Percentiles rank a stretch among this genome's conserved stretches.
Conservation (phyloP, 2,329 filamentous ascomycete species). For the Periconia macrospinosa region DNA sequence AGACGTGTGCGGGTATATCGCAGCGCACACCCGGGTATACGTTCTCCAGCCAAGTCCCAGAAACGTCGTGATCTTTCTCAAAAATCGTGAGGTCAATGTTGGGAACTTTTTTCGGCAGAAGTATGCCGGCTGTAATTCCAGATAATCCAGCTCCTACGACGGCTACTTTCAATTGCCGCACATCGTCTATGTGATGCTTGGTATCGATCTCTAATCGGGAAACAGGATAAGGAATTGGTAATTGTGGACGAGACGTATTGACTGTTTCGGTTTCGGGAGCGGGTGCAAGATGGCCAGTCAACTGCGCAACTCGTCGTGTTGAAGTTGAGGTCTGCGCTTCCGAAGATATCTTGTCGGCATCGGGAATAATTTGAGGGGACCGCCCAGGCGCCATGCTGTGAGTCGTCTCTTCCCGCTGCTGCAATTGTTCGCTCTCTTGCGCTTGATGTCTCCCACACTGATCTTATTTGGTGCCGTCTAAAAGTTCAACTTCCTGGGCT, state of each 20-base stretch:
- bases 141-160: conserved; percentile 67
- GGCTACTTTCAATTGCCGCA: conserved; percentile 51
- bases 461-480: neutral
- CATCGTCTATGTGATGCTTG: conserved; percentile 32
- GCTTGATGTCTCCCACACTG: too few relatives aligned
- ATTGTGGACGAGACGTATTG: conserved; percentile 6
- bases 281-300: conserved; percentile 28
- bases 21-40: conserved; percentile 36
- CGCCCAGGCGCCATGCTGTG: conserved; percentile 20
- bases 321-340: conserved; percentile 15
- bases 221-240: conserved; percentile 27
- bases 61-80: conserved; percentile 50
- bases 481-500: neutral
- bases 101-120: conserved; percentile 71
- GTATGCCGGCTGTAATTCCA: conserved; percentile 65
- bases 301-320: conserved; percentile 28
- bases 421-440: neutral
- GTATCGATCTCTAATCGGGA: conserved; percentile 30
- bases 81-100: conserved; percentile 60
- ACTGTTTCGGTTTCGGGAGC: conserved; percentile 17
- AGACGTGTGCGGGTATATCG: conserved; percentile 42
- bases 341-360: conserved; percentile 13
- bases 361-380: conserved; percentile 5
- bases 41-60: conserved; percentile 43
- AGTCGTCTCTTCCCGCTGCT: too few relatives aligned